phyloP scores from a whole-genome alignment of 2,329 filamentous ascomycete species.

The Rutstroemia sp. region DNA sequence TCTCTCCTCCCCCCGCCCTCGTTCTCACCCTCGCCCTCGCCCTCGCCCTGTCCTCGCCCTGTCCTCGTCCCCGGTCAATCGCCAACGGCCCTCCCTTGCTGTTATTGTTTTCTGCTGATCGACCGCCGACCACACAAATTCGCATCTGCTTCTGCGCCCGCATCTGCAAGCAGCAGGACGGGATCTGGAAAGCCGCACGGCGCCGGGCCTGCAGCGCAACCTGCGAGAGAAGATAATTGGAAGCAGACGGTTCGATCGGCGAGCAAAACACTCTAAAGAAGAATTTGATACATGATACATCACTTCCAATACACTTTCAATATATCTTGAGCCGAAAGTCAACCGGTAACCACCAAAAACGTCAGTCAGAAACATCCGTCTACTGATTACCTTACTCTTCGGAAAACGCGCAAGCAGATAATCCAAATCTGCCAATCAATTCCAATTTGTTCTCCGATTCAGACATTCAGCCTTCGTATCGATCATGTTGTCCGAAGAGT shows the following conservation, averaged over 20 bases:
- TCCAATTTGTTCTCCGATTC: background rate
- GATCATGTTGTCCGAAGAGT: constrained; percentile 51
- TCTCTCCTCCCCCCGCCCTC: too few relatives aligned
- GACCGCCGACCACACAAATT: too few relatives aligned
- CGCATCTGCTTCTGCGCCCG: too few relatives aligned
- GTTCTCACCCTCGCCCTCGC: too few relatives aligned
- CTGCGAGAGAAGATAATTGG: background rate
- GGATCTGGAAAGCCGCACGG: too few relatives aligned
- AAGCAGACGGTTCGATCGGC: background rate
- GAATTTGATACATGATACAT: background rate
- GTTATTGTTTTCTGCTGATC: too few relatives aligned
- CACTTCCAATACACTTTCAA: background rate
- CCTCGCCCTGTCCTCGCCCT: too few relatives aligned
- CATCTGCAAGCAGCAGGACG: too few relatives aligned
- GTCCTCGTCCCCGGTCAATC: too few relatives aligned
- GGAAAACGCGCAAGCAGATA: background rate
- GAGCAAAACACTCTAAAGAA: background rate
- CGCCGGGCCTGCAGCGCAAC: too few relatives aligned
- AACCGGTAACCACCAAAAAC: background rate
- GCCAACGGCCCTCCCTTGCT: too few relatives aligned
- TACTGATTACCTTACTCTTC: background rate
- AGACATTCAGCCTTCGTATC: background rate
- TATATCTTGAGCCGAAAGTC: background rate
- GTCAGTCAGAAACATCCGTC: background rate
- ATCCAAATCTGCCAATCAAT: background rate